Conservation (phyloP, 2,329 filamentous ascomycete genomes). For the Venturia carpophila region DNA sequence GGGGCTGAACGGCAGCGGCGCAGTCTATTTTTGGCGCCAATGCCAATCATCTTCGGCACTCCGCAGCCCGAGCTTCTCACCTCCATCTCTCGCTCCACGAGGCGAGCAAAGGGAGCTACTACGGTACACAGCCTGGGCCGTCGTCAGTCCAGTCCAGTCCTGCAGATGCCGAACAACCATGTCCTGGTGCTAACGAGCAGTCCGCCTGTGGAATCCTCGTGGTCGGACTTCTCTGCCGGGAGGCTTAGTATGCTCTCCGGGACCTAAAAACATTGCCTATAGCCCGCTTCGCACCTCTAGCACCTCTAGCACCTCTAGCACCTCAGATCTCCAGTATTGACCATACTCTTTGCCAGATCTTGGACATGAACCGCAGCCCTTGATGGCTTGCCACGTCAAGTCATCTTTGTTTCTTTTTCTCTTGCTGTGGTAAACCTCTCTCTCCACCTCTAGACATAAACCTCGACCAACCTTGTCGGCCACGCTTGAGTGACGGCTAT, state of each 20-base stretch:
- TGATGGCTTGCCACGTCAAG: not conserved
- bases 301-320: no score
- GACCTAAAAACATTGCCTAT: conserved; percentile 1
- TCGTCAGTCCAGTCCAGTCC: not conserved
- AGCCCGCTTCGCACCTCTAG: conserved; percentile 1
- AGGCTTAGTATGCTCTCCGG: not conserved
- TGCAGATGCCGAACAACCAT: not conserved
- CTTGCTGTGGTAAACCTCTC: not conserved
- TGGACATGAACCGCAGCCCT: conserved; percentile 13
- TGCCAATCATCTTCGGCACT: not conserved
- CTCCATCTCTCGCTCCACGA: not conserved
- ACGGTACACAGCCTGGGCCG: not conserved
- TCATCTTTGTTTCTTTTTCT: conserved; percentile 5
- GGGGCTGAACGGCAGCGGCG: not conserved
- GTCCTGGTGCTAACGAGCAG: not conserved
- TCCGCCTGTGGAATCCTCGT: not conserved
- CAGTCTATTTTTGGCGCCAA: conserved; percentile 6
- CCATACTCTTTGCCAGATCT: not conserved
- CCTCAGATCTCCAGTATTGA: not conserved
- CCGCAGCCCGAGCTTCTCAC: conserved; percentile 5
- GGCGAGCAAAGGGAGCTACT: not conserved
- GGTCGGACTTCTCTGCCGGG: not conserved
- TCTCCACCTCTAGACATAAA: not conserved
- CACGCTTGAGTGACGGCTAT: not conserved
- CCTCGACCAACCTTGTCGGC: not conserved